Evolutionary conservation across 2,329 filamentous ascomycete species (phyloP).

Genomic region (Madurella mycetomatis): DNA sequence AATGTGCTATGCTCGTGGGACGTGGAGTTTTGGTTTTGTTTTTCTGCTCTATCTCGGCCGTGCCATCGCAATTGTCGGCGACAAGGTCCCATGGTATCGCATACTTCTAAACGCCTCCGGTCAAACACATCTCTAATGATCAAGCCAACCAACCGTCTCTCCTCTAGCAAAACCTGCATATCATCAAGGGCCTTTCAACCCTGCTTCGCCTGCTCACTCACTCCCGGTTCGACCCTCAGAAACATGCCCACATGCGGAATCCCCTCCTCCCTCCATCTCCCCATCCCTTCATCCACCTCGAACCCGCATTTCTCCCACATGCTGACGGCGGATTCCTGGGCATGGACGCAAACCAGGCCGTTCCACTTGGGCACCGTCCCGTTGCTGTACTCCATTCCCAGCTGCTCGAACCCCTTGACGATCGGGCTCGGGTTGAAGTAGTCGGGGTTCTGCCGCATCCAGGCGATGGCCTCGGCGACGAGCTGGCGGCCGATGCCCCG

Average conservation of each 20-base stretch:
- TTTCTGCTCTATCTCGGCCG: background rate
- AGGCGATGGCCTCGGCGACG: slow-evolving; percentile 63
- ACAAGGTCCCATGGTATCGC: slow-evolving; percentile 2
- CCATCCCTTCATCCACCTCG: slow-evolving; percentile 65
- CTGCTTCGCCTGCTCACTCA: background rate
- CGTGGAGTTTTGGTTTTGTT: slow-evolving; percentile 10
- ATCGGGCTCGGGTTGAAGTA: slow-evolving; percentile 49
- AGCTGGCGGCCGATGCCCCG: slow-evolving; percentile 61
- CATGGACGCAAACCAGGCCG: slow-evolving; percentile 74
- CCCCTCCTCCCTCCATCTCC: slow-evolving; percentile 76
- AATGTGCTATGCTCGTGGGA: slow-evolving; percentile 15
- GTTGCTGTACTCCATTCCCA: slow-evolving; percentile 36
- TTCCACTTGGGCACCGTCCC: slow-evolving; percentile 56
- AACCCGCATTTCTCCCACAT: slow-evolving; percentile 74
- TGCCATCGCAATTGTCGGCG: background rate
- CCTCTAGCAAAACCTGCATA: background rate
- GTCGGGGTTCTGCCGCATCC: slow-evolving; percentile 58
- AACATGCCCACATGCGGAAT: slow-evolving; percentile 87
- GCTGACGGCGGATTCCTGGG: slow-evolving; percentile 61
- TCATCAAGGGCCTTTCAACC: slow-evolving; percentile 1
- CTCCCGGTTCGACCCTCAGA: slow-evolving; percentile 42
- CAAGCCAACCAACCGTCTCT: slow-evolving; percentile 4
- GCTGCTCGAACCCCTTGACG: slow-evolving; percentile 40
- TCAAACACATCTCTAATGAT: background rate
- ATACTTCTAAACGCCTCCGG: background rate